These are phyloP conservation scores for Aspergillus caelatus DNA, from an alignment of 2,329 filamentous ascomycete species.

Conservation along the genomic window DNA sequence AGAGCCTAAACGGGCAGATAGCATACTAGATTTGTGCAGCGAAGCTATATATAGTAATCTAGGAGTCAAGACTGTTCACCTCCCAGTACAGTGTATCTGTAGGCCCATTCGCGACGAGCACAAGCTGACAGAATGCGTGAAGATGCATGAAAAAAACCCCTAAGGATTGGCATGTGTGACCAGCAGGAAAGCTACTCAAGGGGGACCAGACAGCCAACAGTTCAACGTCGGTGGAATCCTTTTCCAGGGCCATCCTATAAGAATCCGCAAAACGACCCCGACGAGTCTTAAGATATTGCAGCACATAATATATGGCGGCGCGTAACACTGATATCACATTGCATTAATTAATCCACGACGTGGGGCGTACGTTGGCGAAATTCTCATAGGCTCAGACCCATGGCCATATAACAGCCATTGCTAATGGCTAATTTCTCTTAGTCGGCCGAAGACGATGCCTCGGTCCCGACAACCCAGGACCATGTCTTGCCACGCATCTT, in stretches of 20 bases:
- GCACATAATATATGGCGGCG: neutral
- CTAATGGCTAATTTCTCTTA: neutral
- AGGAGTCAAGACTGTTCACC: neutral
- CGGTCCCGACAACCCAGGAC: neutral
- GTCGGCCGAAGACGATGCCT: neutral
- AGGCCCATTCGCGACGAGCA: neutral
- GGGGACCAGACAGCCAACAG: neutral
- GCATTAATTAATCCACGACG: neutral
- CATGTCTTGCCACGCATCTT: neutral
- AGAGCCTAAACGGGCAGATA: neutral
- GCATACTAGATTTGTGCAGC: neutral
- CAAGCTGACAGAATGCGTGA: neutral
- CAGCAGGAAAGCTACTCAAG: neutral
- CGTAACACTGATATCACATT: constrained; percentile 4
- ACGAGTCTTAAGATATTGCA: neutral
- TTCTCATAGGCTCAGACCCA: constrained; percentile 1
- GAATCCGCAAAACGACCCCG: neutral
- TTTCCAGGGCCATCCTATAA: constrained; percentile 1
- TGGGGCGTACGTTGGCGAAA: neutral
- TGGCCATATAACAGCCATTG: neutral
- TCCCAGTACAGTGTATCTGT: neutral
- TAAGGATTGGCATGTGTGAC: neutral
- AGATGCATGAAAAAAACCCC: neutral
- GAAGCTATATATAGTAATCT: neutral
- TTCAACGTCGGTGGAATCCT: neutral